Evolutionary conservation across 345 rosid species (phyloP), one percentile per base, ranked within the genome.

Genomic region (Gossypium bickii): DNA sequence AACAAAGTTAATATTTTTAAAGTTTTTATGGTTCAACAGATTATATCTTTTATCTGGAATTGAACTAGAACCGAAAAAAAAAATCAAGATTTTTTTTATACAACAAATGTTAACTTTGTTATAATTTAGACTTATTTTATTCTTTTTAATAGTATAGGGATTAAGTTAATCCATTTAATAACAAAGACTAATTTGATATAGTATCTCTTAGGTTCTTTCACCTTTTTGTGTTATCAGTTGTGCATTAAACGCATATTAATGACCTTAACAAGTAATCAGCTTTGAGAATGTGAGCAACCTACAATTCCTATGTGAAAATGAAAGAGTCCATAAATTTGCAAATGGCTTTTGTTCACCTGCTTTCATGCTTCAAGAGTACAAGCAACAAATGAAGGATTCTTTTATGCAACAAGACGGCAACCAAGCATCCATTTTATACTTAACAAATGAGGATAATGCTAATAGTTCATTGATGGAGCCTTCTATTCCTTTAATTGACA

Each of bases 221-320:
- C 41, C 41, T 34, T 10, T 66, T 67, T 67, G 15, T 57, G 67
- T 25, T 73, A n/a, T 55, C 59, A 56, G 9, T 79, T 74, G 69
- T 74, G 47, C 67, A 53, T 44, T 56, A 60, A 34, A 57, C 25
- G 70, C 69, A 74, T 71, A 7, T 60, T 74, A 52, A 29, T 72
- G 63, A 22, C 88, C 94, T 90, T 90, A 76, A 90, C 86, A 38
- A 79, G 52, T 57, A 48, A 81, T 63, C 83, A 90, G 94, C 75
- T 87, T 83, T 81, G 88, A 88, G 74, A 90, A 88, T 79, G 72
- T 88, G 84, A 87, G 80, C 83, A 90, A 85, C 81, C 77, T 90
- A 86, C 94, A 87, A 77, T 90, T 88, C 78, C 82, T 90, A 47
- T 90, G 86, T 71, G 94, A 90, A 80, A 87, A 88, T 75, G 94